Base-by-base conservation (phyloP, 352 stramenopile species). In the Globisporangium camurandrum region DNA sequence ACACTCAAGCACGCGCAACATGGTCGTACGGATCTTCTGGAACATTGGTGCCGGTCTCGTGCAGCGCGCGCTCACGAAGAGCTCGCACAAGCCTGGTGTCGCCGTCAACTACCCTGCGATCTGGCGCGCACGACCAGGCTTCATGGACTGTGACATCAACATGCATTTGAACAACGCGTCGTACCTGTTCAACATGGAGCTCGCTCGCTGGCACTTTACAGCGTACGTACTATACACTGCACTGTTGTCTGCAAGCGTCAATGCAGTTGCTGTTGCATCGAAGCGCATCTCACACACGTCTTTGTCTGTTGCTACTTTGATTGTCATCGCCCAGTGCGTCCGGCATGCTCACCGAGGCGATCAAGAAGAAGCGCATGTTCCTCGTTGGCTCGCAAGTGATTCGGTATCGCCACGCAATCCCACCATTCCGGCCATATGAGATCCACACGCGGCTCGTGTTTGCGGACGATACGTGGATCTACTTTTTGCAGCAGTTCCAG, bases 161-260 rank as follows among this genome's bases (percentile, higher is more conserved):
- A n/a, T 90, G 41, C 84, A 95, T 51, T 59, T 93, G 7, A 95
- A 95, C 71, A 95, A 95, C 54, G 62, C 84, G 4, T 73, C 75
- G 6, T 93, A 86, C 46, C 56, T 93, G 38, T 93, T 83, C 70
- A 79, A 66, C 56, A 90, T 84, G 67, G 84, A 95, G 59, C 78
- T 95, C 23, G 84, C 84, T 30, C 81, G 84, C 16, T 95, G 84
- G 84, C 75, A 92, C 48, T 75, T 88, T 33, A 75, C 61, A 3
- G 79, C 71, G 81, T 92, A 67, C 51, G 69, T 69, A 34, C 26
- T 22, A 11, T 20, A 14, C 16, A 6, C 23, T 28, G 12, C 19
- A 24, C 16, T 14, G 3, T 9, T 39, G 9, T 40, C 19, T 37
- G 40, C 33, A n/a, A 45, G 28, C 17, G n/a, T n/a, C n/a, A n/a